These are phyloP conservation scores for Pseudogymnoascus sp. DNA, from an alignment of 2,329 filamentous ascomycete genomes.

Conservation along the genomic window DNA sequence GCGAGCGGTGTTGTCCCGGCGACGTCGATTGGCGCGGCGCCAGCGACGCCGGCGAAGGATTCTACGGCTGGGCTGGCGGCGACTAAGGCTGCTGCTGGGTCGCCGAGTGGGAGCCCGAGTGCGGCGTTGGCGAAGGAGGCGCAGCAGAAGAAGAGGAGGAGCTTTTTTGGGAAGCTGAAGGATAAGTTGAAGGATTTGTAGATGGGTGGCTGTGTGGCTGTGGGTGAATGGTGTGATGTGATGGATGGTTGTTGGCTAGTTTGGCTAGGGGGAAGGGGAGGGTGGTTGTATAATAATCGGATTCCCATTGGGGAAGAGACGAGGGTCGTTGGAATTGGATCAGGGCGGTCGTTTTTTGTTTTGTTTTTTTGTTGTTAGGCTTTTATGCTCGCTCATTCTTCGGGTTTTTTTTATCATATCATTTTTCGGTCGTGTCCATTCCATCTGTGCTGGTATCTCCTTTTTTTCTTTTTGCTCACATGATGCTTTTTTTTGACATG, in stretches of 20 bases:
- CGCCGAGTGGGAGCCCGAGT: slow-evolving; percentile 10
- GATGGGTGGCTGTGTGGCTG: background rate
- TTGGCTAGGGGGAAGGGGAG: no score
- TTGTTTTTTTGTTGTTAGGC: background rate
- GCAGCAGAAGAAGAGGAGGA: slow-evolving; percentile 31
- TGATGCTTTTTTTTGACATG: no score
- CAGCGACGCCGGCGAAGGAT: slow-evolving; percentile 19
- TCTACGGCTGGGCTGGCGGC: slow-evolving; percentile 6
- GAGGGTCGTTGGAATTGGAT: background rate
- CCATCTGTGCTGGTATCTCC: no score
- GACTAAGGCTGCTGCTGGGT: slow-evolving; percentile 20
- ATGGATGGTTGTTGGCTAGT: background rate
- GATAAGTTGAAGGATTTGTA: slow-evolving; percentile 37
- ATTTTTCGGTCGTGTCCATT: no score
- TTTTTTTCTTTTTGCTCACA: no score
- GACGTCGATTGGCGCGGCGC: slow-evolving; percentile 14
- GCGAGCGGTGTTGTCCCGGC: background rate
- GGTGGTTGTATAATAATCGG: background rate
- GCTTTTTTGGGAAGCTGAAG: slow-evolving; percentile 39
- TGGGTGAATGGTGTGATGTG: background rate
- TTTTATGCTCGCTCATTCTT: no score
- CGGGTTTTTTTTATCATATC: no score
- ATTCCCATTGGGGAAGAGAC: background rate
- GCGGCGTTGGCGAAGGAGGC: slow-evolving; percentile 19
- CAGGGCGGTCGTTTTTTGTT: background rate